phyloP scores from a whole-genome alignment of 306 rosid species.

The Carpinus viminea region DNA sequence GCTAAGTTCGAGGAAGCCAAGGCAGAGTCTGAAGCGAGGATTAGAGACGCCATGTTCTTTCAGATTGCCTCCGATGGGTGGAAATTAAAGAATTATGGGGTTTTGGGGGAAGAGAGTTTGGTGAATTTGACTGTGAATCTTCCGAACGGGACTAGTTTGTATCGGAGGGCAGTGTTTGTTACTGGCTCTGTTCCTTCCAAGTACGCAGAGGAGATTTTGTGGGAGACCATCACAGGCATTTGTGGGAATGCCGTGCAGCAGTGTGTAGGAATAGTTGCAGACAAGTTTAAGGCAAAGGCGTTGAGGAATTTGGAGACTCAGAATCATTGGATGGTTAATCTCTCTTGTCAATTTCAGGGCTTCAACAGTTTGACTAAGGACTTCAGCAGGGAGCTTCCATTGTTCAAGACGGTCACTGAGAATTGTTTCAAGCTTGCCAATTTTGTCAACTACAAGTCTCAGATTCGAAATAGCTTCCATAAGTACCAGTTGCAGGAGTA shows the following conservation, averaged over 20 bases:
- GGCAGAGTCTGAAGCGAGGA: slow-evolving; percentile 74
- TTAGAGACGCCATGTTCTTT: slow-evolving; percentile 89
- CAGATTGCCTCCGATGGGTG: slow-evolving; percentile 86
- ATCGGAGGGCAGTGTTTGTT: slow-evolving; percentile 71
- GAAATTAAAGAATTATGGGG: slow-evolving; percentile 47
- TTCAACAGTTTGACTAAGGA: slow-evolving; percentile 71
- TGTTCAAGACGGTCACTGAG: slow-evolving; percentile 55
- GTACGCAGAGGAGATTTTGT: slow-evolving; percentile 81
- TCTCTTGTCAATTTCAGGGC: slow-evolving; percentile 83
- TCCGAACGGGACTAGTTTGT: slow-evolving; percentile 90
- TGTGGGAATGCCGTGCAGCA: slow-evolving; percentile 69
- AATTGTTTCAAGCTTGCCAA: slow-evolving; percentile 71
- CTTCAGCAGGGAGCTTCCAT: slow-evolving; percentile 62
- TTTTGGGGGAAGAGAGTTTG: slow-evolving; percentile 46
- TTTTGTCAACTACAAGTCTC: slow-evolving; percentile 71
- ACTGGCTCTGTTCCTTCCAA: slow-evolving; percentile 65
- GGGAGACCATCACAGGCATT: slow-evolving; percentile 89
- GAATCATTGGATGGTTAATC: slow-evolving; percentile 94
- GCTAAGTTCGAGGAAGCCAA: slow-evolving; percentile 66
- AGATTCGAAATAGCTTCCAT: slow-evolving; percentile 59
- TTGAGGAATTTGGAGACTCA: slow-evolving; percentile 75
- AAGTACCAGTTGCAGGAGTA: slow-evolving; percentile 76
- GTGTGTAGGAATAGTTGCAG: slow-evolving; percentile 94
- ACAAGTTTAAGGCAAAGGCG: slow-evolving; percentile 78
- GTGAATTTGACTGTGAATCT: slow-evolving; percentile 81